Evolutionary conservation across 805 yeast genomes (phyloP).

Genomic region (Gaillardinia entomophila): DNA sequence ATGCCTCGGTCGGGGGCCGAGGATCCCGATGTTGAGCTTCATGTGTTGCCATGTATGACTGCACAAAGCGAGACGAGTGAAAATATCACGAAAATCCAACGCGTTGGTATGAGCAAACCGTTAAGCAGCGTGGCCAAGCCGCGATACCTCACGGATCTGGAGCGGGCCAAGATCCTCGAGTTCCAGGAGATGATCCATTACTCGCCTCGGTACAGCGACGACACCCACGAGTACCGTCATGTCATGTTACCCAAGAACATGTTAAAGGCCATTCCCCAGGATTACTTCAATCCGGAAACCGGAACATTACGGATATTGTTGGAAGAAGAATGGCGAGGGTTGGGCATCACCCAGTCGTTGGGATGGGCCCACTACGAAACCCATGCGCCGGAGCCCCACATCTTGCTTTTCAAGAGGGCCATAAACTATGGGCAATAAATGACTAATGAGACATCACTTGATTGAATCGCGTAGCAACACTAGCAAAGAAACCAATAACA

Average conservation of each 20-base stretch:
- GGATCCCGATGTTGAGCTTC: too few relatives aligned
- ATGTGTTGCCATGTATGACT: too few relatives aligned
- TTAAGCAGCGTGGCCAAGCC: conserved; percentile 36
- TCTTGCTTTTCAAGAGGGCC: conserved; percentile 71
- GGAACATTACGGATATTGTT: conserved; percentile 86
- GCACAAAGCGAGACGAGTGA: too few relatives aligned
- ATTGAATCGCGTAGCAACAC: not conserved
- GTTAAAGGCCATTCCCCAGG: conserved; percentile 90
- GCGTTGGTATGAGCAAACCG: not conserved
- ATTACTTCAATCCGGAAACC: conserved; percentile 87
- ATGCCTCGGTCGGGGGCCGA: too few relatives aligned
- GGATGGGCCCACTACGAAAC: conserved; percentile 99
- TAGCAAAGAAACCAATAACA: not conserved
- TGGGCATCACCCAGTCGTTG: conserved; percentile 93
- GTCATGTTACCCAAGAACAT: conserved; percentile 95
- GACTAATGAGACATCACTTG: not conserved
- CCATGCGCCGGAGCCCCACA: conserved; percentile 98
- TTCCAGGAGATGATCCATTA: conserved; percentile 93
- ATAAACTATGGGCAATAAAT: conserved; percentile 43
- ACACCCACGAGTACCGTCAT: conserved; percentile 88
- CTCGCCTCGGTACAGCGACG: conserved; percentile 90
- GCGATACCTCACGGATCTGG: conserved; percentile 75
- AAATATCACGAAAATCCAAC: too few relatives aligned
- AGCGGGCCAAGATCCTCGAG: conserved; percentile 80
- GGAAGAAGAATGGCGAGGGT: conserved; percentile 98